Evolutionary conservation across 306 rosid species (phyloP).

Genomic region (Luffa acutangula): DNA sequence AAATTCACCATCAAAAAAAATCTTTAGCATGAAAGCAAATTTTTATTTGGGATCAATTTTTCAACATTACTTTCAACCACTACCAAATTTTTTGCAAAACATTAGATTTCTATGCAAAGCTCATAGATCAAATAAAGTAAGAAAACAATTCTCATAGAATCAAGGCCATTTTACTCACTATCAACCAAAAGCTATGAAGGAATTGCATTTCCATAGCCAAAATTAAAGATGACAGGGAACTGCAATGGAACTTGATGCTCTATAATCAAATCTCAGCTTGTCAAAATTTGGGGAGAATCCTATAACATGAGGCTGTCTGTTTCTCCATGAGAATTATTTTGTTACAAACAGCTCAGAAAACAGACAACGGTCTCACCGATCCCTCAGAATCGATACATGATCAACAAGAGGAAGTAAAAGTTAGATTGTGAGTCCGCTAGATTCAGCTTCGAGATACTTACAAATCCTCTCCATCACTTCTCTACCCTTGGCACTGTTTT

Average conservation of each 20-base stretch:
- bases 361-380: conserved; percentile 1
- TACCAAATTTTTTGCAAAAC: neutral
- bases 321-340: conserved; percentile 3
- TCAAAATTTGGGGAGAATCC: neutral
- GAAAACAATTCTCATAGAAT: neutral
- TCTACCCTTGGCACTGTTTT: conserved; percentile 76
- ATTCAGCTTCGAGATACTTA: conserved; percentile 81
- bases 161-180: neutral
- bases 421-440: conserved; percentile 39
- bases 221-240: neutral
- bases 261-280: neutral
- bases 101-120: neutral
- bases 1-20: neutral
- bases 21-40: neutral
- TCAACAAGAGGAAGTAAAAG: neutral
- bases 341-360: conserved; percentile 15
- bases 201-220: neutral
- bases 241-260: neutral
- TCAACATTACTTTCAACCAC: neutral
- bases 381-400: conserved; percentile 2
- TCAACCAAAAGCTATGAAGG: neutral
- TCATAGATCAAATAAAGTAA: neutral
- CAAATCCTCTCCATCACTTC: conserved; percentile 96
- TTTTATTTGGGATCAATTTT: neutral
- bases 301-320: neutral